Conservation (phyloP, 179 eudicot genomes). For the Amaranthus tricolor region DNA sequence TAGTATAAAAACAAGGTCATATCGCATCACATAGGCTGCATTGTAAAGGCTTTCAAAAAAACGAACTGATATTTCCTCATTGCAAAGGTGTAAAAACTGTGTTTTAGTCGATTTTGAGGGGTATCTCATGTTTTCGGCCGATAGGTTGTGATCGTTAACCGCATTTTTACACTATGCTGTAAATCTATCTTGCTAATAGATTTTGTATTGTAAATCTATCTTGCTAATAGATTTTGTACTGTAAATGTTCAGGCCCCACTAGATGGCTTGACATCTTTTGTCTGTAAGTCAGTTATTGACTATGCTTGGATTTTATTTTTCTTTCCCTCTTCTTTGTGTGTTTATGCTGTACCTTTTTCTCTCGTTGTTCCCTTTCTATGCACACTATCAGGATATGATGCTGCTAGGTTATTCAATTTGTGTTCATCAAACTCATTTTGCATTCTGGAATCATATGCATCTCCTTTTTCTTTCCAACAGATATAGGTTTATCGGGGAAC, state of each 20-base stretch:
- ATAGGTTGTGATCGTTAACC: no score
- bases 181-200: background rate
- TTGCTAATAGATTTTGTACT: background rate
- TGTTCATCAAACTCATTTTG: background rate
- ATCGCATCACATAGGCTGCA: no score
- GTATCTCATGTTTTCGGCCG: no score
- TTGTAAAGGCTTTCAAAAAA: no score
- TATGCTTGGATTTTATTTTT: background rate
- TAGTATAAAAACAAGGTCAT: no score
- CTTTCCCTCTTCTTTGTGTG: background rate
- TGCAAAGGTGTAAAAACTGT: no score
- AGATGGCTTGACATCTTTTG: background rate
- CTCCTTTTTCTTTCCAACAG: slow-evolving; percentile 32
- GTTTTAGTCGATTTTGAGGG: no score
- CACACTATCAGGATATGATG: background rate
- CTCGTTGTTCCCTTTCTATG: background rate
- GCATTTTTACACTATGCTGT: no score
- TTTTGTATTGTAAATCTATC: background rate
- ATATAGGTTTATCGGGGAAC: slow-evolving; percentile 55
- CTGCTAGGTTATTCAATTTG: slow-evolving; percentile 4
- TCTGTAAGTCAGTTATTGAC: background rate
- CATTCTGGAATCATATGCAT: slow-evolving; percentile 7
- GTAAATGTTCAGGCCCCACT: background rate
- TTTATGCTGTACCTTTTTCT: background rate
- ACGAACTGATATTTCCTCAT: no score